These are phyloP conservation scores for Cryptococcus sp. DNA, from an alignment of 1,284 basidiomycete genomes.

Conservation along the genomic window DNA sequence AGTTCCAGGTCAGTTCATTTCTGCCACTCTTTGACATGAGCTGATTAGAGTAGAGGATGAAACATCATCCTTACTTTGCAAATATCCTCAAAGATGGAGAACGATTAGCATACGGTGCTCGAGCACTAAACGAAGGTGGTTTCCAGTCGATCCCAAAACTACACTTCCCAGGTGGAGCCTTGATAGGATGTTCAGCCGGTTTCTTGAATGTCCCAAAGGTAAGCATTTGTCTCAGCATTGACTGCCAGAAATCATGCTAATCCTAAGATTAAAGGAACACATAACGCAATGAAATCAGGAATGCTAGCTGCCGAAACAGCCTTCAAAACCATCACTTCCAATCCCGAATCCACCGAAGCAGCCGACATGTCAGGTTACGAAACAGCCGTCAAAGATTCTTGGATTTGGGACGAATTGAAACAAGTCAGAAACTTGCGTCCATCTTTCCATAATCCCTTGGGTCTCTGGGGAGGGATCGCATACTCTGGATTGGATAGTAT, in stretches of 20 bases:
- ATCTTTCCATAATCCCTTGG: conserved; percentile 79
- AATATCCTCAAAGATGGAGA: conserved; percentile 72
- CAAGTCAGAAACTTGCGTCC: conserved; percentile 92
- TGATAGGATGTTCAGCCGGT: conserved; percentile 93
- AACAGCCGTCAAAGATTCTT: conserved; percentile 66
- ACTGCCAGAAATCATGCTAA: not conserved
- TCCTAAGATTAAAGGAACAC: conserved; percentile 94
- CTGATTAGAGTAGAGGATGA: conserved; percentile 75
- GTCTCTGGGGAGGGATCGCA: conserved; percentile 80
- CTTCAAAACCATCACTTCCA: conserved; percentile 58
- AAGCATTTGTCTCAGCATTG: not conserved
- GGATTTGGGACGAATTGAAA: conserved; percentile 82
- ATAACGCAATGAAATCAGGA: conserved; percentile 99
- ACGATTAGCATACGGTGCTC: conserved; percentile 84
- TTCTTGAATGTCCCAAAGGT: conserved; percentile 91
- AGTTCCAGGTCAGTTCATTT: conserved; percentile 68
- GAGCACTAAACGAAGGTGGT: conserved; percentile 90
- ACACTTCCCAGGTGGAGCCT: conserved; percentile 90
- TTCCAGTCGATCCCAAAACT: conserved; percentile 88
- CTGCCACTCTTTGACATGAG: not conserved
- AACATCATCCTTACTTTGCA: conserved; percentile 91
- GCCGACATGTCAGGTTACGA: conserved; percentile 76
- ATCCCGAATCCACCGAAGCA: conserved; percentile 30
- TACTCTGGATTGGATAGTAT: conserved; percentile 90
- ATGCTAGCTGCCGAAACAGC: conserved; percentile 94